Conservation (phyloP, 495 filamentous ascomycete genomes). For the Thermochaetoides thermophila region DNA sequence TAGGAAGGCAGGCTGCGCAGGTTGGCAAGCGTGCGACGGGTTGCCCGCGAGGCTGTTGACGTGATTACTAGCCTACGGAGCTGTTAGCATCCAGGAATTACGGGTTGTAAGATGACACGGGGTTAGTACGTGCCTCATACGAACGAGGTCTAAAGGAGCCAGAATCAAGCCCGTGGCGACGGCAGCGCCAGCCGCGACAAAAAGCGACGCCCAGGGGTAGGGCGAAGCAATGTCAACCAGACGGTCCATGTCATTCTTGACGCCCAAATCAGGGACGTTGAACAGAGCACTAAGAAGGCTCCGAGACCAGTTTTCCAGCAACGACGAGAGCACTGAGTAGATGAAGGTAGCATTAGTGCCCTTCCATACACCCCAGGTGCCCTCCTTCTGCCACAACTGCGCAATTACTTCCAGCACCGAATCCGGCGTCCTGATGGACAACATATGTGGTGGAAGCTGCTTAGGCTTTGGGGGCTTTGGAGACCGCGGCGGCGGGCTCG, state of each 20-base stretch:
- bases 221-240: constrained; percentile 49
- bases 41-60: constrained; percentile 46
- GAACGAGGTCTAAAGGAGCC: constrained; percentile 74
- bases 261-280: constrained; percentile 65
- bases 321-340: constrained; percentile 70
- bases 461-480: constrained; percentile 15
- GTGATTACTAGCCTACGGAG: constrained; percentile 55
- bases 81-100: too few relatives aligned
- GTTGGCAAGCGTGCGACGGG: constrained; percentile 58
- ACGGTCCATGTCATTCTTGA: constrained; percentile 37
- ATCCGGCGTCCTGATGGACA: constrained; percentile 51
- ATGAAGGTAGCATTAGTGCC: constrained; percentile 82
- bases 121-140: constrained; percentile 58
- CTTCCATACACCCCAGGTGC: constrained; percentile 88
- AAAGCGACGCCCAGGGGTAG: constrained; percentile 56
- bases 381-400: constrained; percentile 78
- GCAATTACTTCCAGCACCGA: constrained; percentile 67
- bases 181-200: constrained; percentile 69
- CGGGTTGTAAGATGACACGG: too few relatives aligned
- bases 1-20: constrained; percentile 65
- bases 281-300: constrained; percentile 69
- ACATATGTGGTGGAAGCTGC: constrained; percentile 38
- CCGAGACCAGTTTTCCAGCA: constrained; percentile 73
- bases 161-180: constrained; percentile 66
- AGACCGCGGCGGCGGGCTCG: constrained; percentile 19